Conservation (phyloP, 2,329 filamentous ascomycete genomes). For the Karstenula rhodostoma region DNA sequence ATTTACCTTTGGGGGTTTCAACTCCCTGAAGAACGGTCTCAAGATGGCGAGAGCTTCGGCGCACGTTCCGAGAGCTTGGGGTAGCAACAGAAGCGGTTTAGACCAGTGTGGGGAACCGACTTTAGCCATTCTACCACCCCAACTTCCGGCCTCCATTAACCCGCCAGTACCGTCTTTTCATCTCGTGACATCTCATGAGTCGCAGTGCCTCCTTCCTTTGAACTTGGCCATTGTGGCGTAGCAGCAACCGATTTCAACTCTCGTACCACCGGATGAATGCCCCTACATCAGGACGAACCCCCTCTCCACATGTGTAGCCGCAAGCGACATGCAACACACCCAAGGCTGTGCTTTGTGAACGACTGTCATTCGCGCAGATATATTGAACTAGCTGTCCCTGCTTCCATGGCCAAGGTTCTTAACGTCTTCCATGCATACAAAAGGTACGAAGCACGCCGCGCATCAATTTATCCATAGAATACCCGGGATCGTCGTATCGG, state of each 20-base stretch:
- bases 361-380: constrained; percentile 16
- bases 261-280: constrained; percentile 37
- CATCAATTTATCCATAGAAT: constrained; percentile 43
- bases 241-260: neutral
- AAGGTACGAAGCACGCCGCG: constrained; percentile 8
- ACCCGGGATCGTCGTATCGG: constrained; percentile 40
- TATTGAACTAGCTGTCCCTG: constrained; percentile 3
- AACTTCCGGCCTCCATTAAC: constrained; percentile 26
- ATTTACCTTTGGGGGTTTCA: neutral
- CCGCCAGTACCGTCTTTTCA: constrained; percentile 38
- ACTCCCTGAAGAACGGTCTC: too few relatives aligned
- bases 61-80: neutral
- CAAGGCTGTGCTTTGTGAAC: constrained; percentile 13
- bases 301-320: constrained; percentile 2
- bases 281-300: constrained; percentile 5
- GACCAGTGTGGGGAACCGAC: constrained; percentile 30
- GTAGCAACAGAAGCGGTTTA: constrained; percentile 10
- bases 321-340: neutral
- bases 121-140: constrained; percentile 38
- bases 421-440: constrained; percentile 23
- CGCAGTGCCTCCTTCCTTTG: neutral
- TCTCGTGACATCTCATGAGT: neutral
- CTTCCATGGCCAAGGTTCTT: constrained; percentile 21
- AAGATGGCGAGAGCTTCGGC: neutral
- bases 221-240: neutral